Evolutionary conservation across 768 basidiomycete genomes (phyloP).

Genomic region (Lactarius evosmus): DNA sequence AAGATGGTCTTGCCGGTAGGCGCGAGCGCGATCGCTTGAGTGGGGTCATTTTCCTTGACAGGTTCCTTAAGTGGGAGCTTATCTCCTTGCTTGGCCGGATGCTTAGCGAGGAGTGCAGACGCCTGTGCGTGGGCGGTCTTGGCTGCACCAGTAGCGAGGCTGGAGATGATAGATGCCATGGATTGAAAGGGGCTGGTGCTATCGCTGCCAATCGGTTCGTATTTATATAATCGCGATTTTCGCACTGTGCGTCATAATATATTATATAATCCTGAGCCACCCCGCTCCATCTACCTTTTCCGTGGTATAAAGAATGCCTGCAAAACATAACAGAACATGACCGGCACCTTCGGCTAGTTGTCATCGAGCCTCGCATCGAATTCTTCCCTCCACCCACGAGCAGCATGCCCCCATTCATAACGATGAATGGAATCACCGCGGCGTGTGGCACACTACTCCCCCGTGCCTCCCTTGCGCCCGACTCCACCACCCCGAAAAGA

Average conservation of each 20-base stretch:
- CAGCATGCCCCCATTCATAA: not conserved
- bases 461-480: too few relatives aligned
- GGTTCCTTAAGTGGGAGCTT: constrained; percentile 20
- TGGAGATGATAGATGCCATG: constrained; percentile 17
- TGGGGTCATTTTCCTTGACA: constrained; percentile 25
- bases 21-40: constrained; percentile 8
- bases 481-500: not conserved
- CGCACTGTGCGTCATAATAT: too few relatives aligned
- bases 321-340: not conserved
- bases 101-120: constrained; percentile 12
- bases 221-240: not conserved
- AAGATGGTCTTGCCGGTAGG: constrained; percentile 24
- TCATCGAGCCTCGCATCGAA: not conserved
- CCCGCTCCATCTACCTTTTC: not conserved
- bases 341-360: not conserved
- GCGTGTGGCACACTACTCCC: not conserved
- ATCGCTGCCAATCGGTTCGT: not conserved
- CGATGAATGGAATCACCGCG: not conserved
- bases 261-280: not conserved
- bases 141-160: not conserved
- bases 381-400: not conserved
- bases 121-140: constrained; percentile 24
- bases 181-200: not conserved
- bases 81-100: constrained; percentile 24
- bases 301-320: too few relatives aligned